Conservation (phyloP, 345 rosid genomes). For the Syzygium aromaticum region DNA sequence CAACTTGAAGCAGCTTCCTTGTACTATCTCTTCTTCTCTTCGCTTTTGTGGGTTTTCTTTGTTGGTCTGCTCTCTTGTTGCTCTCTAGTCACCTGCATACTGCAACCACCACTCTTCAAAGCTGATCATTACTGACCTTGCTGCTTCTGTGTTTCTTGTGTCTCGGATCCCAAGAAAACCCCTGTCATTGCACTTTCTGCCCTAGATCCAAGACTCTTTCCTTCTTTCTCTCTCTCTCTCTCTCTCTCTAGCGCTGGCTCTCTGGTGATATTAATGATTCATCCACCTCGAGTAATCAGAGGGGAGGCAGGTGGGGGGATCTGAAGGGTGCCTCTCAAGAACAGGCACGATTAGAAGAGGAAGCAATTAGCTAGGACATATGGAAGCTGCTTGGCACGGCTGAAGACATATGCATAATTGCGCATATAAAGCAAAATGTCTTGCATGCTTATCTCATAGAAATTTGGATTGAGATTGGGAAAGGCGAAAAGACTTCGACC, state of each 20-base stretch:
- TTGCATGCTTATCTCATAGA: neutral
- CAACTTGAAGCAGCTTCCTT: neutral
- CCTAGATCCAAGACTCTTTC: slow-evolving; percentile 9
- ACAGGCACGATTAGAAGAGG: neutral
- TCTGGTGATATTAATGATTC: neutral
- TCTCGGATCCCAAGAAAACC: slow-evolving; percentile 33
- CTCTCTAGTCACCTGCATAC: neutral
- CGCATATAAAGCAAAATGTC: neutral
- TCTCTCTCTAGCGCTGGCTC: neutral
- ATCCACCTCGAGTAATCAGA: neutral
- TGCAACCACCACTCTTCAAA: neutral
- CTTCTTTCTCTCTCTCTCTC: neutral
- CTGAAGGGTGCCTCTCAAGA: neutral
- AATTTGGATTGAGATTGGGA: neutral
- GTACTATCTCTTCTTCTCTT: neutral
- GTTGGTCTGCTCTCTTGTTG: neutral
- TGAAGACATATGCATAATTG: neutral
- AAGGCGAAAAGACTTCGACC: neutral
- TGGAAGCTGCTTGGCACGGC: neutral
- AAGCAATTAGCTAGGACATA: neutral
- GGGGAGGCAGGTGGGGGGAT: neutral
- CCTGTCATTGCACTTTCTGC: slow-evolving; percentile 33
- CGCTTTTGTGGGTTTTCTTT: neutral
- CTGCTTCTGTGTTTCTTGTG: neutral
- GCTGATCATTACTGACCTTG: neutral